Evolutionary conservation across 2,329 filamentous ascomycete genomes (phyloP).

Genomic region (Seiridium cupressi): DNA sequence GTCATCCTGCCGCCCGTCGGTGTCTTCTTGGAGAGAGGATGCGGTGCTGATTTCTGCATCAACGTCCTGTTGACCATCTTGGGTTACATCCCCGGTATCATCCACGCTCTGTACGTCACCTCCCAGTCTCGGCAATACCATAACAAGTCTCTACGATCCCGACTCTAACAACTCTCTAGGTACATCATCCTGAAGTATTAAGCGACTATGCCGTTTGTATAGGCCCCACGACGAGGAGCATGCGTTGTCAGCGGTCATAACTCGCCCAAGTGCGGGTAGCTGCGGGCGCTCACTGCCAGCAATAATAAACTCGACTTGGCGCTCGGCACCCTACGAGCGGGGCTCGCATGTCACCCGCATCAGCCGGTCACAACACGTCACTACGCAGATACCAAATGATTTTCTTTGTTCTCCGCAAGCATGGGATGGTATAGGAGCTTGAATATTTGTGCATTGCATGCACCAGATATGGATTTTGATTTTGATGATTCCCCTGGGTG

Average conservation of each 20-base stretch:
- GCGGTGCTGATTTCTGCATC: slow-evolving; percentile 73
- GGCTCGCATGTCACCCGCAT: neutral
- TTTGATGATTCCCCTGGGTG: neutral
- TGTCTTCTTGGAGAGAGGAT: slow-evolving; percentile 81
- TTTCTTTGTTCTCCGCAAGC: neutral
- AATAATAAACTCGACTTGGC: too few species aligned
- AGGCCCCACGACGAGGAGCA: too few species aligned
- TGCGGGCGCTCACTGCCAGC: too few species aligned
- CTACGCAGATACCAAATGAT: neutral
- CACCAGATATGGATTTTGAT: neutral
- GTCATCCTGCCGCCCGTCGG: slow-evolving; percentile 75
- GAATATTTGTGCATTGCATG: neutral
- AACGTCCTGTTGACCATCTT: slow-evolving; percentile 74
- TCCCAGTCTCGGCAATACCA: neutral
- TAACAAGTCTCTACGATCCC: slow-evolving; percentile 10
- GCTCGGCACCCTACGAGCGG: neutral
- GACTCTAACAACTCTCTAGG: slow-evolving; percentile 32
- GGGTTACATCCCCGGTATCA: slow-evolving; percentile 71
- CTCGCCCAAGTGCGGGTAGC: too few species aligned
- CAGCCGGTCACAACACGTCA: too few species aligned
- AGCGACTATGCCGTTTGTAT: neutral
- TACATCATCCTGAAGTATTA: slow-evolving; percentile 80
- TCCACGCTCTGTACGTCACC: slow-evolving; percentile 69
- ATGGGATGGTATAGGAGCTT: neutral
- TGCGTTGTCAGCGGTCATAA: too few species aligned